Evolutionary conservation across 768 basidiomycete genomes (phyloP), one percentile per base, ranked within the genome.

Genomic region (Kwoniella europaea): DNA sequence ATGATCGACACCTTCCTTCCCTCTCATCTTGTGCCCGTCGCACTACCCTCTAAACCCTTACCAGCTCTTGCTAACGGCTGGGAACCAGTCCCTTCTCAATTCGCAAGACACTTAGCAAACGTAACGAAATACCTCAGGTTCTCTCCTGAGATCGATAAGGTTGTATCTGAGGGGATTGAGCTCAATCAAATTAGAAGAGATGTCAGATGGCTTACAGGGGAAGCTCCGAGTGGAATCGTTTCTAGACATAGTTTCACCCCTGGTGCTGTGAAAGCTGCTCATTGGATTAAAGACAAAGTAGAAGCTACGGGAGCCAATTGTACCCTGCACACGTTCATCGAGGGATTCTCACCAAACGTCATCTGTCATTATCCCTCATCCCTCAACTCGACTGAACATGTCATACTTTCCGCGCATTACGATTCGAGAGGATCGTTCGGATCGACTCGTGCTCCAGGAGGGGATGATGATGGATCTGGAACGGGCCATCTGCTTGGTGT

Each of bases 371-470:
- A 86, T 64, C 85, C 88, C 54, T 92, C 92, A 75, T 65, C 85
- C 2, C 82, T 88, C 7, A 85, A 84, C 55, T 85, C 89, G 46
- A 89, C 89, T 2, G 86, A 89, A 29, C 89, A 86, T 1, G 88
- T 94, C 54, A 85, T 97, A 59, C 85, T 96, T 63, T 90, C 90
- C 67, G 92, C 90, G 2, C 94, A 96, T 82, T 97, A 95, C 79
- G 93, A 97, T 80, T 92, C 91, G 56, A 90, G 94, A 46, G 94
- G 94, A 18, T 91, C 91, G 0, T 96, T 93, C 80, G 94, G 94
- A 12, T 88, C 86, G 72, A 86, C 86, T 15, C 87, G 90, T 43
- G 90, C 88, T 44, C 91, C 87, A 27, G 89, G 89, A 16, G 89
- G 86, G 4, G 88, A 90, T 72, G 89, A 90, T 72, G 88, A 90